Evolutionary conservation across 2,329 filamentous ascomycete species (phyloP), one percentile per base, ranked within the genome.

Genomic region (Beauveria medogensis): DNA sequence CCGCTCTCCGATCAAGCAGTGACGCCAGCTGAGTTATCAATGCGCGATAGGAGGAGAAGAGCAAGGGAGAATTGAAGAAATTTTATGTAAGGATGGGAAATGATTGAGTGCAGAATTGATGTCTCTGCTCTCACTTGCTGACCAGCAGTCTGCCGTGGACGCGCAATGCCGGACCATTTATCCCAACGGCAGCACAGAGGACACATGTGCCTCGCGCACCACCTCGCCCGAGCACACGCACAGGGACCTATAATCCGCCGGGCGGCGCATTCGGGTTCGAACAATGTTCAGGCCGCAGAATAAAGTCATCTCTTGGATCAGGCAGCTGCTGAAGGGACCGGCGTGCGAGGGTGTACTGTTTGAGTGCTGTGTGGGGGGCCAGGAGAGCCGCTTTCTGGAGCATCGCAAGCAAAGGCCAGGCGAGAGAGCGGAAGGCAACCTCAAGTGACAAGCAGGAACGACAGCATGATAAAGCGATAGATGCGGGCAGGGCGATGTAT

Each of bases 1-100:
- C 59, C 59, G 59, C 59, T 56, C 53, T 61, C 53, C 59, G 59
- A 61, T 61, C 47, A 46, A 56, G 54, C 54, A 61, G 57, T 61
- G 59, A 61, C 59, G 59, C 55, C 53, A 41, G 54, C 59, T 51
- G 20, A 20, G 47, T 22, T 47, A 30, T 22, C 37, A 20, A 57
- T 57, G 55, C 55, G 55, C 55, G 34, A 59, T n/a, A 20, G 55
- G 10, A 59, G 37, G 22, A 24, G 59, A 40, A 22, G n/a, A 55
- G 50, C 16, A 26, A 60, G 48, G 30, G 12, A 41, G 34, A 52
- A 34, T 12, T 6, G 16, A 24, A 16, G 34, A 20, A 47, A 26
- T 4, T 40, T n/a, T 22, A 2, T 20, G 44, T 14, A 8, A 26
- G 3, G 28, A 26, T 37, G 16, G 40, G 40, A 47, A 41, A 10